phyloP scores from a whole-genome alignment of 176 grass and related monocot genomes.

The Lolium multiflorum region DNA sequence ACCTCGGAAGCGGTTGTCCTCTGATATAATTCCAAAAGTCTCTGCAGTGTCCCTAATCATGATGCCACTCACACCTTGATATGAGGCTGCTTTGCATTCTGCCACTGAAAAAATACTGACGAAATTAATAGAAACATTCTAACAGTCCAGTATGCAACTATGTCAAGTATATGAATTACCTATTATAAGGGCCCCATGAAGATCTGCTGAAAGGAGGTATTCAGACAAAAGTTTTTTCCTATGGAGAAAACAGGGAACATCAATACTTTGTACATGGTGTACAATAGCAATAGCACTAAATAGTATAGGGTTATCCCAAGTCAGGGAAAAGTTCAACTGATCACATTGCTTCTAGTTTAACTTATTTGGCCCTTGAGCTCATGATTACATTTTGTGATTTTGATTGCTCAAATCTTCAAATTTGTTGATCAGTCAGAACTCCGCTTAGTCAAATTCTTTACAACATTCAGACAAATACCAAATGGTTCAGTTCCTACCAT shows the following conservation, averaged over 20 bases:
- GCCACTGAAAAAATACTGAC: conserved; percentile 54
- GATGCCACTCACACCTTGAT: conserved; percentile 71
- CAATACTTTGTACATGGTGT: conserved; percentile 33
- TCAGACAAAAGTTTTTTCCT: conserved; percentile 80
- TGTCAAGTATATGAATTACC: conserved; percentile 50
- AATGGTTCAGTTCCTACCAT: background rate
- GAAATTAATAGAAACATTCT: conserved; percentile 15
- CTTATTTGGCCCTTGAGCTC: conserved; percentile 40
- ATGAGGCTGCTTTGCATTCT: conserved; percentile 68
- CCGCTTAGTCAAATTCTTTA: background rate
- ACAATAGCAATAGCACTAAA: background rate
- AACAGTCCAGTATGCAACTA: conserved; percentile 17
- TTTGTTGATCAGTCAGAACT: background rate
- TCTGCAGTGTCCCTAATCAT: conserved; percentile 87
- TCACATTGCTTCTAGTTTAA: background rate
- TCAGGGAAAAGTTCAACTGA: conserved; percentile 1
- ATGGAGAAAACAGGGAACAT: conserved; percentile 21
- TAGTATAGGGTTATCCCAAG: background rate
- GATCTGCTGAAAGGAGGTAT: conserved; percentile 72
- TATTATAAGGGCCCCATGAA: conserved; percentile 80
- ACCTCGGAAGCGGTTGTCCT: conserved; percentile 78
- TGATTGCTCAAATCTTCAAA: background rate
- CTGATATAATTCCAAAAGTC: conserved; percentile 87
- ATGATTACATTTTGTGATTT: conserved; percentile 2
- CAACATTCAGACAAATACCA: background rate